Percentiles rank a stretch among this genome's conserved stretches.
Conservation (phyloP, 306 rosid species). For the Canavalia gladiata region DNA sequence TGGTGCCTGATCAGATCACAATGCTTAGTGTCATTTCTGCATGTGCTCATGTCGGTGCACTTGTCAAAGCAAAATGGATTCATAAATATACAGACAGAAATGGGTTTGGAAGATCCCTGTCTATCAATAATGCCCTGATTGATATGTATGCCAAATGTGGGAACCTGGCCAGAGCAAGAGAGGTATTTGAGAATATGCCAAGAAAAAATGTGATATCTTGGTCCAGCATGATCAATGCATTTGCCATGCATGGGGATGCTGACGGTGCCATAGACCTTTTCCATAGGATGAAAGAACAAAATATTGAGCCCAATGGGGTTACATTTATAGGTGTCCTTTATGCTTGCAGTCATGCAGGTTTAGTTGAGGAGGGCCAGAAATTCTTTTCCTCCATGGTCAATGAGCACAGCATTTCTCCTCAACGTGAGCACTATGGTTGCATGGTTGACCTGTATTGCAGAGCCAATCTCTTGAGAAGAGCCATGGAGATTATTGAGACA, state of each 20-base stretch:
- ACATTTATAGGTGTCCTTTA: slow-evolving; percentile 90
- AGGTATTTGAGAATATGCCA: slow-evolving; percentile 71
- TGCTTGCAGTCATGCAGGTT: slow-evolving; percentile 92
- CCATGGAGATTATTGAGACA: slow-evolving; percentile 76
- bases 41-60: slow-evolving; percentile 67
- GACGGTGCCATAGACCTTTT: slow-evolving; percentile 64
- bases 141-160: slow-evolving; percentile 80
- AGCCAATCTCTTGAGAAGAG: slow-evolving; percentile 78
- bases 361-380: slow-evolving; percentile 69
- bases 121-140: slow-evolving; percentile 74
- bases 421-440: slow-evolving; percentile 90
- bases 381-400: slow-evolving; percentile 72
- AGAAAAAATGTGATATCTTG: slow-evolving; percentile 78
- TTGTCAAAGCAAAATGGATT: slow-evolving; percentile 69
- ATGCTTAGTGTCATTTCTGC: slow-evolving; percentile 84
- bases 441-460: slow-evolving; percentile 91
- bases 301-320: slow-evolving; percentile 72
- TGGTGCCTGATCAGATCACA: slow-evolving; percentile 75
- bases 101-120: slow-evolving; percentile 64
- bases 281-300: slow-evolving; percentile 66
- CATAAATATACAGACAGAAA: slow-evolving; percentile 63
- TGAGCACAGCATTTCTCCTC: slow-evolving; percentile 72
- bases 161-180: slow-evolving; percentile 69
- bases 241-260: slow-evolving; percentile 86
- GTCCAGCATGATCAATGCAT: slow-evolving; percentile 83